phyloP scores from a whole-genome alignment of 2,329 filamentous ascomycete species.

The Exophiala sp. region DNA sequence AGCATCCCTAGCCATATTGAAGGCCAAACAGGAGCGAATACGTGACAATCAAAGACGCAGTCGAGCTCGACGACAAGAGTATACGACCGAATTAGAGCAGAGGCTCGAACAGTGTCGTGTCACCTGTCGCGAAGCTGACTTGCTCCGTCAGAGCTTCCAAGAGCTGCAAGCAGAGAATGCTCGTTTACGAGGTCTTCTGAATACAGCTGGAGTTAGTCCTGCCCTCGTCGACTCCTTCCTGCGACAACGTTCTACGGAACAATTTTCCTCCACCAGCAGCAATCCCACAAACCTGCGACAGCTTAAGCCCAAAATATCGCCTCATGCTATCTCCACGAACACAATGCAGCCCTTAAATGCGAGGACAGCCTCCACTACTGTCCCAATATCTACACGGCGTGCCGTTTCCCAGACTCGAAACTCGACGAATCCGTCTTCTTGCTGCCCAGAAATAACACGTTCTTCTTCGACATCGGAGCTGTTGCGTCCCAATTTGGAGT shows the following conservation, averaged over 20 bases:
- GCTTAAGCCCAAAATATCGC: background rate
- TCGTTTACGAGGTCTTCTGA: conserved; percentile 18
- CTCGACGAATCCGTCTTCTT: background rate
- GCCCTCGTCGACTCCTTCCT: conserved; percentile 14
- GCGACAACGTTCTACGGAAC: background rate
- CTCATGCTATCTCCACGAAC: background rate
- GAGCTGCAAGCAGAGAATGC: conserved; percentile 24
- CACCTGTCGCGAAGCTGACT: conserved; percentile 21
- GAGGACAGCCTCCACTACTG: background rate
- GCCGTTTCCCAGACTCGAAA: background rate
- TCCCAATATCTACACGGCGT: background rate
- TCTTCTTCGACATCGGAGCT: too few species aligned
- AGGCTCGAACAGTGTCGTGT: conserved; percentile 23
- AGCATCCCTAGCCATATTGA: background rate
- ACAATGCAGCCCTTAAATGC: background rate
- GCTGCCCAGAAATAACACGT: too few species aligned
- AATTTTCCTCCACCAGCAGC: background rate
- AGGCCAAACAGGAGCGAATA: conserved; percentile 26
- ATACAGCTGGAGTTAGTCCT: conserved; percentile 16
- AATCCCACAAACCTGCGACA: background rate
- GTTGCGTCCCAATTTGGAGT: too few species aligned
- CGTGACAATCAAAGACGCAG: conserved; percentile 30
- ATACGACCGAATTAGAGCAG: conserved; percentile 25
- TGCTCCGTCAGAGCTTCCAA: conserved; percentile 14
- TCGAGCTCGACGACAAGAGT: conserved; percentile 27